Percentiles rank a stretch among this genome's conserved stretches.
phyloP scores from a whole-genome alignment of 345 rosid species.

The Durio zibethinus region DNA sequence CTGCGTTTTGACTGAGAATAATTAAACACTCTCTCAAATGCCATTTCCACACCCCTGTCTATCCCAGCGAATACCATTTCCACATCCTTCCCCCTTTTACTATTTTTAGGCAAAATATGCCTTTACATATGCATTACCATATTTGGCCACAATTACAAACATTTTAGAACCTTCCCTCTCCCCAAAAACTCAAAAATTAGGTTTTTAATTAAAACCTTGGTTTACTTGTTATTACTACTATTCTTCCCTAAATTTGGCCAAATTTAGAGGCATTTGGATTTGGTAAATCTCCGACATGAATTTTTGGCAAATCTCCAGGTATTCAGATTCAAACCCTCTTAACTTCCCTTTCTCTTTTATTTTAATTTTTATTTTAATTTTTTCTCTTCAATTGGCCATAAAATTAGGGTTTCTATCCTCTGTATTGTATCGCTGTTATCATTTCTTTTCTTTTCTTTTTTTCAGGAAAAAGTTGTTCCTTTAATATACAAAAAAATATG shows the following conservation, averaged over 20 bases:
- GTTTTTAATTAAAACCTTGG: not conserved
- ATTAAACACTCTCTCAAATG: no score
- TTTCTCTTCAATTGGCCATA: not conserved
- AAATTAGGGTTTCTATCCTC: not conserved
- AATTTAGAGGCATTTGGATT: not conserved
- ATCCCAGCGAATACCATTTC: no score
- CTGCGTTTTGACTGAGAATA: no score
- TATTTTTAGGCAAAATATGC: no score
- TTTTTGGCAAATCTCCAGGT: not conserved
- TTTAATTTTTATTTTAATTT: no score
- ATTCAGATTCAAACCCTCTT: not conserved
- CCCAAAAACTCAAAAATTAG: not conserved
- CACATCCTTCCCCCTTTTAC: no score
- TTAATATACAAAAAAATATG: slow-evolving; percentile 27
- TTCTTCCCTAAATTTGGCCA: not conserved
- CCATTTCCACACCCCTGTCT: no score
- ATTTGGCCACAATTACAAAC: not conserved
- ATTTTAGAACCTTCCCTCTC: not conserved
- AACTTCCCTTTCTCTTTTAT: not conserved
- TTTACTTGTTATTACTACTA: not conserved
- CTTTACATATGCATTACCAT: no score
- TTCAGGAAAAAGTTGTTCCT: not conserved
- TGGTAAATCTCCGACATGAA: not conserved
- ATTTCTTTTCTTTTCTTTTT: not conserved
- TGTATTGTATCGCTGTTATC: not conserved